A percentile compares a stretch with the other conserved stretches of the same genome.
These are phyloP conservation scores for Begonia peltatifolia DNA, from an alignment of 306 rosid genomes.

Conservation along the genomic window DNA sequence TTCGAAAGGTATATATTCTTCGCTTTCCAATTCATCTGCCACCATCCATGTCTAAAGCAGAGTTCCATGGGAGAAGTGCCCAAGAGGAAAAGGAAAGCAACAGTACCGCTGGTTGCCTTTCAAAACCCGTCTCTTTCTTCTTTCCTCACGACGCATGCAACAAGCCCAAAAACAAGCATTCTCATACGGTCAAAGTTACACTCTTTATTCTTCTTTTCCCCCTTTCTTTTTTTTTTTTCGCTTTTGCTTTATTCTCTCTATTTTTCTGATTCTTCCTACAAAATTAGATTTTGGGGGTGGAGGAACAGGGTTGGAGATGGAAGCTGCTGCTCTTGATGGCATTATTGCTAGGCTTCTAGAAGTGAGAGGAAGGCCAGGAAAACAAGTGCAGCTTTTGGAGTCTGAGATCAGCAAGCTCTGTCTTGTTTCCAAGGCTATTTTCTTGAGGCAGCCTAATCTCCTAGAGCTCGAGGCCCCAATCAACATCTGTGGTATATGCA, in stretches of 20 bases:
- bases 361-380: constrained; percentile 54
- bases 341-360: constrained; percentile 56
- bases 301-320: constrained; percentile 26
- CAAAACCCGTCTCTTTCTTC: neutral
- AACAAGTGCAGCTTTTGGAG: constrained; percentile 61
- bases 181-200: constrained; percentile 9
- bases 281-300: constrained; percentile 3
- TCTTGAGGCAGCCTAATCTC: constrained; percentile 67
- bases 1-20: constrained; percentile 34
- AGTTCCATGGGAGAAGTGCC: neutral
- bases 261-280: constrained; percentile 1
- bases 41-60: constrained; percentile 22
- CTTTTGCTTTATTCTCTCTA: constrained; percentile 1
- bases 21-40: constrained; percentile 4
- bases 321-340: constrained; percentile 45
- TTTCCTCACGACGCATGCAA: constrained; percentile 9
- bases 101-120: neutral
- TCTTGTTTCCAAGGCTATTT: constrained; percentile 42
- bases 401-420: constrained; percentile 67
- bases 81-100: constrained; percentile 1
- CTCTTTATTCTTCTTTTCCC: constrained; percentile 16
- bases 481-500: constrained; percentile 61
- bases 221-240: constrained; percentile 6
- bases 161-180: constrained; percentile 1
- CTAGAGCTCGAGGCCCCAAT: constrained; percentile 77